Evolutionary conservation across 345 rosid genomes (phyloP), one percentile per base, ranked within the genome.

Genomic region (Pugionium dolabratum): DNA sequence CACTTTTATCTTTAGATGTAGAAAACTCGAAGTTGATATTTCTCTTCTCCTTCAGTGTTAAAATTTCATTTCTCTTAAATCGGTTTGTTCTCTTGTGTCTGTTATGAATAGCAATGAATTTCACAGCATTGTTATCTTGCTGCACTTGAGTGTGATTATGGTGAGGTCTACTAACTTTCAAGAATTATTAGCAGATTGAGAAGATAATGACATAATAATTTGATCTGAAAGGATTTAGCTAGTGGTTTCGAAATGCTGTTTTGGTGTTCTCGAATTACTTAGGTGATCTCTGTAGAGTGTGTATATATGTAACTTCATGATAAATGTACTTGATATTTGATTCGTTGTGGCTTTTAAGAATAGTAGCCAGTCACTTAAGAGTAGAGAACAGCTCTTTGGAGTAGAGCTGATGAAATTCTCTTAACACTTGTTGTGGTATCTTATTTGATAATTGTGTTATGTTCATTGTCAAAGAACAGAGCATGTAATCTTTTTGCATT

Each of bases 1-100:
- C 18, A 56, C 54, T 34, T 40, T 65, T 32, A 42, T 53, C 35
- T 25, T 65, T 52, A 43, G 44, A 44, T 55, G 71, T 67, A 66
- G 70, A 54, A 52, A 54, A 66, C 44, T 33, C 28, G 3, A 33
- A 43, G 44, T 44, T 43, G 43, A 35, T 66, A 30, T 66, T 66
- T 54, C 35, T 66, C 35, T 51, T 51, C 59, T 66, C 41, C 25
- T 64, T 51, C 59, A 52, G 9, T 39, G 41, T 51, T 54, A 9
- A 54, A 5, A 7, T 36, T n/a, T 2, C 3, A 30, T 29, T 6
- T 45, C 4, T 6, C 3, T 45, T 33, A 0, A 32, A 34, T 46
- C 26, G 4, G 61, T 34, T 54, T 43, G 35, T 10, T 50, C 49
- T 55, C 43, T 34, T 54, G 29, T 66, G 36, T 26, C 34, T 4